A percentile compares a stretch with the other conserved stretches of the same genome.
phyloP scores from a whole-genome alignment of 305 asterid species.

The Plantago rigida region DNA sequence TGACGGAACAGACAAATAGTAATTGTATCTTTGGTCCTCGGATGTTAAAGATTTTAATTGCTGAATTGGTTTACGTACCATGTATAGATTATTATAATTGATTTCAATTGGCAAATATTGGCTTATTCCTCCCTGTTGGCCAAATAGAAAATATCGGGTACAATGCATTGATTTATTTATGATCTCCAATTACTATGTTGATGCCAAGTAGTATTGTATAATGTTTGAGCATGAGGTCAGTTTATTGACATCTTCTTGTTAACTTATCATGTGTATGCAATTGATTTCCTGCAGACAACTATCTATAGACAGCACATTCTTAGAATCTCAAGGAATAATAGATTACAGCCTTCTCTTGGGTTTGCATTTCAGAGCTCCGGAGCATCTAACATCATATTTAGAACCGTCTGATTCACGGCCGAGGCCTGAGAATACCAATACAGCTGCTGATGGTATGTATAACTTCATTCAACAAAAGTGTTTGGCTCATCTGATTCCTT shows the following conservation, averaged over 20 bases:
- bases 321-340: slow-evolving; percentile 73
- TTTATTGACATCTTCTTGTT: slow-evolving; percentile 1
- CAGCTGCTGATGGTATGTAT: slow-evolving; percentile 43
- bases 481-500: slow-evolving; percentile 2
- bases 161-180: no score
- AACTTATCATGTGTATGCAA: background rate
- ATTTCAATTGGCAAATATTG: no score
- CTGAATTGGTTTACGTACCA: no score
- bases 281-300: slow-evolving; percentile 54
- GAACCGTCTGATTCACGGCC: slow-evolving; percentile 52
- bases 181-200: no score
- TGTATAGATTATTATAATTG: no score
- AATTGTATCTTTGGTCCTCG: no score
- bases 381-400: slow-evolving; percentile 55
- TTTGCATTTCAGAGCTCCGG: slow-evolving; percentile 94
- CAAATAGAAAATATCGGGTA: no score
- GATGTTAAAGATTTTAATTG: no score
- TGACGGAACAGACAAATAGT: no score
- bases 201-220: no score
- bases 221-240: background rate
- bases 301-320: slow-evolving; percentile 58
- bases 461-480: slow-evolving; percentile 16
- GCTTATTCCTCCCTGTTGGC: no score
- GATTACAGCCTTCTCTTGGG: slow-evolving; percentile 96
- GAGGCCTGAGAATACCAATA: slow-evolving; percentile 32